Evolutionary conservation across 225 moss, liverwort and hornwort genomes (phyloP), one percentile per base, ranked within the genome.

Genomic region (Pseudoscleropodium purum): DNA sequence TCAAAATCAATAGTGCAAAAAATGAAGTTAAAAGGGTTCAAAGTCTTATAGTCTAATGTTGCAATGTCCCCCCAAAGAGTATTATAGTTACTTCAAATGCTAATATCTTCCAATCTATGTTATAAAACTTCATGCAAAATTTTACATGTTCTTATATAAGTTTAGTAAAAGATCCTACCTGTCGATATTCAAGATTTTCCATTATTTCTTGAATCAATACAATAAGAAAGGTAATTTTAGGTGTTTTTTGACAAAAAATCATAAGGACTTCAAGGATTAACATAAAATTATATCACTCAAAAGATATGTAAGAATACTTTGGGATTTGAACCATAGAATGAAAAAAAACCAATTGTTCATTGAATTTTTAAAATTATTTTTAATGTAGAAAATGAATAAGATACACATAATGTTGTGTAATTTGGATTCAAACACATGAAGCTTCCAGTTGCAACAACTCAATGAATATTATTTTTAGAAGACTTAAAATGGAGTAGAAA

Each of bases 201-300:
- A 9, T 2, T 2, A 0, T 23, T 68, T 23, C 21, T 6, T n/a
- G 0, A 68, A 6, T 23, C 33, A 68, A 1, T 37, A 6, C 21
- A 68, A 37, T 37, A 6, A 4, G 21, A 68, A 37, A 12, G 6
- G 21, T 2, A 19, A 2, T 9, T 67, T 11, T 9, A 11, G 5
- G 3, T 19, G 36, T 6, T 36, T 36, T 36, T 36, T 19, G 5
- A 18, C 19, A 5, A 8, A 34, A 18, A 66, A 7, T 56, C 56
- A 56, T 56, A 6, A 17, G 2, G 20, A 57, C 2, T n/a, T 4
- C 12, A n/a, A 2, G 4, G 6, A 1, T 37, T 37, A 21, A 68
- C 0, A 37, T 12, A 7, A 68, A 66, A 37, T 6, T 21, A 37
- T 12, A 68, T n/a, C 6, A 6, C 4, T 68, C 5, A 37, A 0